Conservation (phyloP, 2,329 filamentous ascomycete species). For the Neofusicoccum sp. region DNA sequence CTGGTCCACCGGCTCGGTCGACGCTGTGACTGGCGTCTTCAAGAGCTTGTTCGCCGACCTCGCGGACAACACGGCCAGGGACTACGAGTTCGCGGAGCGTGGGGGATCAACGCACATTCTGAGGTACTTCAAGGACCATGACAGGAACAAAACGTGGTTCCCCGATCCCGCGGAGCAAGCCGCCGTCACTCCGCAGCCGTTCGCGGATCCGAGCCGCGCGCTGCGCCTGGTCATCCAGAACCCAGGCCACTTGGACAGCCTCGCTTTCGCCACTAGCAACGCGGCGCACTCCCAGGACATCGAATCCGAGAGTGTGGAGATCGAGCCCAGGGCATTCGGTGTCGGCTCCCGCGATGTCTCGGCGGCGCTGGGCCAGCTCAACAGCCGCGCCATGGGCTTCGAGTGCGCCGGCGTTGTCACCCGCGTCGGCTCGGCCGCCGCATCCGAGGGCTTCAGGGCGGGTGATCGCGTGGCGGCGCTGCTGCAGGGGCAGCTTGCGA, state of each 20-base stretch:
- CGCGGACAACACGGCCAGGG: neutral
- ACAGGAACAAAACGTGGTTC: neutral
- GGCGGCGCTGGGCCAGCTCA: conserved; percentile 24
- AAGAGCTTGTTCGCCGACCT: neutral
- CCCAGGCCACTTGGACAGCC: neutral
- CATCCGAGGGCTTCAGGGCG: conserved; percentile 16
- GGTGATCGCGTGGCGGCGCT: conserved; percentile 21
- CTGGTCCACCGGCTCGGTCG: neutral
- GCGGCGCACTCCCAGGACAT: neutral
- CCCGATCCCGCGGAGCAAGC: neutral
- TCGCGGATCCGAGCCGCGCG: neutral
- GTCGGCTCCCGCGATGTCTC: conserved; percentile 21
- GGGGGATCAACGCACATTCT: neutral
- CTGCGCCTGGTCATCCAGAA: neutral
- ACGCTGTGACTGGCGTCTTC: neutral
- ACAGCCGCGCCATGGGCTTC: conserved; percentile 19
- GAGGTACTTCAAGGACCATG: neutral
- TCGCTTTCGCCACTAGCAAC: neutral
- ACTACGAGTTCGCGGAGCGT: neutral
- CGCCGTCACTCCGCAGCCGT: neutral
- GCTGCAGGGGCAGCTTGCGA: neutral
- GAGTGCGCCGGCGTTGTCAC: conserved; percentile 28
- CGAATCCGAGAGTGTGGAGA: conserved; percentile 22
- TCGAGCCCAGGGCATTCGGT: conserved; percentile 16
- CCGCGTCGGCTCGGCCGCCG: conserved; percentile 9